Evolutionary conservation across 129 eudicot genomes (phyloP), one percentile per base, ranked within the genome.

Genomic region (Centaurea solstitialis): DNA sequence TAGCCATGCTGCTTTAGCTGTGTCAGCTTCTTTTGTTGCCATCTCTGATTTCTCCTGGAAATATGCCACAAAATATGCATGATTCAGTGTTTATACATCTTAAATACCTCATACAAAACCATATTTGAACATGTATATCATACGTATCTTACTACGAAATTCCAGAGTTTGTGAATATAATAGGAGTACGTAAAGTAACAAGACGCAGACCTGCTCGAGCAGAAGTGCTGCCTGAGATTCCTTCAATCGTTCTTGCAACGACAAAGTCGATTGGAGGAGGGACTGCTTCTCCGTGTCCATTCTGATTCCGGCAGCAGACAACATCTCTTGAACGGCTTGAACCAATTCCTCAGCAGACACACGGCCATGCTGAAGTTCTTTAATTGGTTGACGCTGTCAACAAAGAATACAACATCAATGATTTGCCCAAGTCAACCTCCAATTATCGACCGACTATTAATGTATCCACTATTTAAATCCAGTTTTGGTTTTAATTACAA

Each of bases 291-390:
- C 99, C 26, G 88, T 86, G 82, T 96, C 98, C 90, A 96, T 87
- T 86, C 85, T 86, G 43, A 96, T 85, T 68, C 98, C 98, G 77
- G 98, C 99, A 23, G 99, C 94, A 26, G 98, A 91, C 74, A 96
- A 88, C 99, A 96, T 93, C 85, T 96, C 99, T 79, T 93, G 99
- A 80, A 95, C 98, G 17, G 99, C 99, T 85, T 93, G 97, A 70
- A 96, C 99, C 74, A 96, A 66, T 77, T 96, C 99, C 53, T 83
- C 95, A 73, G 99, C 91, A 35, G 98, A 89, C 66, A 96, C 99
- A 71, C 89, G 93, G 7, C 98, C 99, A 81, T 83, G 90, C 86
- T 93, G 95, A 74, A 93, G 93, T 73, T 93, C 97, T 68, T 87
- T 85, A 59, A 88, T 82, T 50, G 91, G 85, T 82, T 87, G 92